A percentile compares a stretch with the other conserved stretches of the same genome.
phyloP scores from a whole-genome alignment of 202 grass and related monocot genomes.

The Carex arenaria region DNA sequence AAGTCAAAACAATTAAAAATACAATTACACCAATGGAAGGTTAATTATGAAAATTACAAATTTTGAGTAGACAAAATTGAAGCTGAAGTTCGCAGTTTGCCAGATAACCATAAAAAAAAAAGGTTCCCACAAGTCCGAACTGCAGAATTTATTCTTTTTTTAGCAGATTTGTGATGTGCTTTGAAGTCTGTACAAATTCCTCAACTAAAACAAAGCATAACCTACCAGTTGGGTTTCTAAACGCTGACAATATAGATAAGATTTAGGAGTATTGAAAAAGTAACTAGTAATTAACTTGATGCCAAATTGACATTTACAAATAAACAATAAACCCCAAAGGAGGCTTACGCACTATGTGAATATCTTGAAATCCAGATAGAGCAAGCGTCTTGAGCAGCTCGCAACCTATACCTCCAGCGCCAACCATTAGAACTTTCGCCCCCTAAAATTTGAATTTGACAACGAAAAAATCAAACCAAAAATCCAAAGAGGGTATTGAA shows the following conservation, averaged over 20 bases:
- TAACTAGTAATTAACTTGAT: not conserved
- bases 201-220: not conserved
- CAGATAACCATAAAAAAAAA: not conserved
- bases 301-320: constrained; percentile 17
- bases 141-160: not conserved
- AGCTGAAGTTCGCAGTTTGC: not conserved
- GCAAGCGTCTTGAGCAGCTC: constrained; percentile 99
- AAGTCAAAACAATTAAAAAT: not conserved
- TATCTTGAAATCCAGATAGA: constrained; percentile 79
- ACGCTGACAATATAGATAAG: not conserved
- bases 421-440: constrained; percentile 96
- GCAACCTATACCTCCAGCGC: constrained; percentile 93
- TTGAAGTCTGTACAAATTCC: not conserved
- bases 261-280: not conserved
- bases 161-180: not conserved
- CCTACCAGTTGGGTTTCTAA: not conserved
- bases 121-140: not conserved
- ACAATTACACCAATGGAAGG: not conserved
- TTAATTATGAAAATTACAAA: not conserved
- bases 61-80: not conserved
- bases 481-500: not conserved
- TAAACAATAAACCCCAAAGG: not conserved
- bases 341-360: constrained; percentile 70
- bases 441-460: constrained; percentile 30
- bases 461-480: not conserved